Percentiles rank a stretch among this genome's conserved stretches.
These are phyloP conservation scores for Boletus barrowsii DNA, from an alignment of 768 basidiomycete species.

Conservation along the genomic window DNA sequence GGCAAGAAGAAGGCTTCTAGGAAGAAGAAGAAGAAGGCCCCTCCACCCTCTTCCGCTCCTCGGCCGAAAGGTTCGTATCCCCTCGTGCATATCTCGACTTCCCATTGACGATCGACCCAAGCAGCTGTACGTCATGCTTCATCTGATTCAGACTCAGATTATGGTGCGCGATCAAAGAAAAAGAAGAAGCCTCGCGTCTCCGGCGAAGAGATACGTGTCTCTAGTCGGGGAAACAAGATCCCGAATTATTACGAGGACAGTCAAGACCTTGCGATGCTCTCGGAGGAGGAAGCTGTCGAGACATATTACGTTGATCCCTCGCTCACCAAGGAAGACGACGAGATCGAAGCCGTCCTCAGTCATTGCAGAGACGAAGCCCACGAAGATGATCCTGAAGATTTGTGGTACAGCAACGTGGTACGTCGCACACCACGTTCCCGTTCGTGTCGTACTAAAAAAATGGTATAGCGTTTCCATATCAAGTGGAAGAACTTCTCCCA, in stretches of 20 bases:
- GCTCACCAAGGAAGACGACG: slow-evolving; percentile 66
- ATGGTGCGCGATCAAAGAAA: slow-evolving; percentile 82
- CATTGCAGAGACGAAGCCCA: slow-evolving; percentile 84
- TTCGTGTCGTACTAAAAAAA: slow-evolving; percentile 5
- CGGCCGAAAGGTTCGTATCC: slow-evolving; percentile 55
- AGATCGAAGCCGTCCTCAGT: slow-evolving; percentile 88
- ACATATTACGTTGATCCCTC: slow-evolving; percentile 54
- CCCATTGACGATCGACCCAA: slow-evolving; percentile 22
- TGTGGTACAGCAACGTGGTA: slow-evolving; percentile 88
- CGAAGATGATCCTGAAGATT: slow-evolving; percentile 71
- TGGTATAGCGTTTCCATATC: slow-evolving; percentile 87
- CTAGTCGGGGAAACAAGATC: slow-evolving; percentile 68
- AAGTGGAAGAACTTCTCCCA: slow-evolving; percentile 99
- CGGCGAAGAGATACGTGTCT: slow-evolving; percentile 74
- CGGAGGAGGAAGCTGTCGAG: slow-evolving; percentile 53
- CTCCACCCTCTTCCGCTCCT: slow-evolving; percentile 40
- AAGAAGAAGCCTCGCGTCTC: slow-evolving; percentile 64
- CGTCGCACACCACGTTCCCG: slow-evolving; percentile 14
- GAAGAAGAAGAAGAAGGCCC: slow-evolving; percentile 59
- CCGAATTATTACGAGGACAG: slow-evolving; percentile 81
- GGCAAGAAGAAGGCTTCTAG: slow-evolving; percentile 63
- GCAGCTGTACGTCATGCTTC: slow-evolving; percentile 52
- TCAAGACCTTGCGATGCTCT: slow-evolving; percentile 72
- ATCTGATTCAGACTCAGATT: slow-evolving; percentile 85
- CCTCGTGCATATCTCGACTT: slow-evolving; percentile 10